Percentiles rank a stretch among this genome's conserved stretches.
Evolutionary conservation across 2,329 filamentous ascomycete species (phyloP).

Genomic region (Phyllosticta citribraziliensis): DNA sequence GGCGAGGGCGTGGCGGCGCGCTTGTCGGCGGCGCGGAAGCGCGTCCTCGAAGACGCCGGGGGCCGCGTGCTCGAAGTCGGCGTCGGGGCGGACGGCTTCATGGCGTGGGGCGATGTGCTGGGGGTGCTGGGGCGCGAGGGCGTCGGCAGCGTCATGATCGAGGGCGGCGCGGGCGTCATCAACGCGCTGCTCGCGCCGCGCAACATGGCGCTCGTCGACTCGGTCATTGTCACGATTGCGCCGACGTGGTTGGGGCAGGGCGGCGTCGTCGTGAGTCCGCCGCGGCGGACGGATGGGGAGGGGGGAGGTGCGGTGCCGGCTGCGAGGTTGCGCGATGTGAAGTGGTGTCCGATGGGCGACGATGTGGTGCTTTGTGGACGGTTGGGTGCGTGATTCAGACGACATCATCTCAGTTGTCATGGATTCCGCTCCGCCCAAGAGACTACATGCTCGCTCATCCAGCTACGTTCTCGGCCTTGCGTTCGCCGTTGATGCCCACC

Average conservation of each 20-base stretch:
- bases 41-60: constrained; percentile 19
- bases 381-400: neutral
- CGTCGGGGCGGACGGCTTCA: constrained; percentile 25
- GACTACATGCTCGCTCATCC: constrained; percentile 19
- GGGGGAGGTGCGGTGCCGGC: constrained; percentile 43
- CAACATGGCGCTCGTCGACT: constrained; percentile 56
- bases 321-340: constrained; percentile 55
- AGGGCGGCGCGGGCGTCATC: constrained; percentile 76
- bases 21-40: constrained; percentile 14
- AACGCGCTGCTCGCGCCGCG: constrained; percentile 63
- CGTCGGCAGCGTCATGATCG: constrained; percentile 77
- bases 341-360: constrained; percentile 69
- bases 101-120: constrained; percentile 56
- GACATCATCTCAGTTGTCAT: neutral
- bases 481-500: constrained; percentile 31
- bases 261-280: constrained; percentile 69
- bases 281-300: constrained; percentile 41
- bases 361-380: constrained; percentile 75
- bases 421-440: too few relatives aligned
- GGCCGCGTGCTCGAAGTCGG: constrained; percentile 20
- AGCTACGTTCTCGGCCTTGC: constrained; percentile 37
- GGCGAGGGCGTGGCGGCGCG: constrained; percentile 19
- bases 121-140: constrained; percentile 47
- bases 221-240: constrained; percentile 79
- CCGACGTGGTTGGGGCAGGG: constrained; percentile 82